Percentiles rank a stretch among this genome's conserved stretches.
phyloP scores from a whole-genome alignment of 129 eudicot genomes.

The Calendula officinalis region DNA sequence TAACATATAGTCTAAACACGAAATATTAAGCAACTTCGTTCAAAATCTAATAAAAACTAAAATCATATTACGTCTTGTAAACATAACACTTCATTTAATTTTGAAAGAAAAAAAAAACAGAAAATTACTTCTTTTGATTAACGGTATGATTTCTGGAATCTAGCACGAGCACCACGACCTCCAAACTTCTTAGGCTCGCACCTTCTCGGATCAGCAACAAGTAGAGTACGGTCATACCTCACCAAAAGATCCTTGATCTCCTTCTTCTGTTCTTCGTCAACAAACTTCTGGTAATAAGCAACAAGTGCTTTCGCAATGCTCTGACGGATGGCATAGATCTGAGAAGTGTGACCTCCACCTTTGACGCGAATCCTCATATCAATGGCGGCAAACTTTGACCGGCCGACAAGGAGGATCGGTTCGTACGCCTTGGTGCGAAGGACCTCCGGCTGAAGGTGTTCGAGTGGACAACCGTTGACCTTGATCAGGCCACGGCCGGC shows the following conservation, averaged over 20 bases:
- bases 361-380: slow-evolving; percentile 81
- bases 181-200: slow-evolving; percentile 97
- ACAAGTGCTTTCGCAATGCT: slow-evolving; percentile 70
- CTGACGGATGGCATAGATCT: slow-evolving; percentile 81
- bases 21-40: no score
- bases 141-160: slow-evolving; percentile 87
- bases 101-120: neutral
- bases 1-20: no score
- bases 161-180: slow-evolving; percentile 81
- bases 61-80: neutral
- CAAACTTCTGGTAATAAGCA: slow-evolving; percentile 70
- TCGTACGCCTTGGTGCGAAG: slow-evolving; percentile 72
- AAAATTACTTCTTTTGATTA: slow-evolving; percentile 17
- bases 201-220: slow-evolving; percentile 80
- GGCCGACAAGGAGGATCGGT: slow-evolving; percentile 66
- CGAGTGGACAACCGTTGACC: slow-evolving; percentile 72
- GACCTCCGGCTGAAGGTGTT: slow-evolving; percentile 65
- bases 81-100: neutral
- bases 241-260: slow-evolving; percentile 72
- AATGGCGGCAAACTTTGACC: slow-evolving; percentile 56
- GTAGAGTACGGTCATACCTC: slow-evolving; percentile 78
- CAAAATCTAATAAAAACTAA: no score
- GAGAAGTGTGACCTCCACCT: slow-evolving; percentile 86
- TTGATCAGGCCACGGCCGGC: slow-evolving; percentile 68
- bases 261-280: slow-evolving; percentile 69